Base-by-base conservation (phyloP, 2,329 filamentous ascomycete species). In the Aspergillus carbonarius region DNA sequence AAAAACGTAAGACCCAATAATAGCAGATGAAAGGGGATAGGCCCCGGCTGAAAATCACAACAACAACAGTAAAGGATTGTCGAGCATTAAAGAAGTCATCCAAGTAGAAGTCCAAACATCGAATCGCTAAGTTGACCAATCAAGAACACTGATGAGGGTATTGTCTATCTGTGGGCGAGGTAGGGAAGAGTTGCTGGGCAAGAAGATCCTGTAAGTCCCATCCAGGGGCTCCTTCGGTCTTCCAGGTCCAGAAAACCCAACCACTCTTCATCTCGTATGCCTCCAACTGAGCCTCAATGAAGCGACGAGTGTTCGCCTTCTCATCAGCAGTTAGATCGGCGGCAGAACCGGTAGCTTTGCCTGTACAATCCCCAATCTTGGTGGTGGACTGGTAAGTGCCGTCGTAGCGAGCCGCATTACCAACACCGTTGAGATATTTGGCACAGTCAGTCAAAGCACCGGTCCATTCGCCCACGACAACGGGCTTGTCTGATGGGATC, bases 381-480 rank as follows among this genome's bases (percentile, higher is more conserved):
- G 70, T 65, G 50, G 76, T 81, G 32, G 75, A 79, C 0, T 76
- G 70, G 63, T 79, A 83, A 2, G 79, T 81, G 13, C 85, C 86
- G 46, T 80, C 77, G 59, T 84, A 87, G 35, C 88, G 80, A 8
- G 86, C 80, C 12, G 86, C 86, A 44, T 83, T 73, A 2, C 82
- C 82, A 58, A 82, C 82, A 40, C 87, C 85, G 61, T 85, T 85
- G 49, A 80, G 68, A 57, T 77, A 81, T 50, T 77, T 79, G 8
- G 83, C 80, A 63, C 83, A 85, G 61, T 83, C 81, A 2, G 87
- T 89, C 80, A 88, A 82, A 13, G 86, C 87, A 20, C 81, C 87
- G 1, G 83, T 85, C 87, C 87, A 90, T 70, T 90, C 88, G 42
- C 88, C 88, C 5, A 88, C 82, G 55, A 89, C 77, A n/a, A 83